These are phyloP conservation scores for Mycena galopus DNA, from an alignment of 768 basidiomycete species.

Conservation along the genomic window DNA sequence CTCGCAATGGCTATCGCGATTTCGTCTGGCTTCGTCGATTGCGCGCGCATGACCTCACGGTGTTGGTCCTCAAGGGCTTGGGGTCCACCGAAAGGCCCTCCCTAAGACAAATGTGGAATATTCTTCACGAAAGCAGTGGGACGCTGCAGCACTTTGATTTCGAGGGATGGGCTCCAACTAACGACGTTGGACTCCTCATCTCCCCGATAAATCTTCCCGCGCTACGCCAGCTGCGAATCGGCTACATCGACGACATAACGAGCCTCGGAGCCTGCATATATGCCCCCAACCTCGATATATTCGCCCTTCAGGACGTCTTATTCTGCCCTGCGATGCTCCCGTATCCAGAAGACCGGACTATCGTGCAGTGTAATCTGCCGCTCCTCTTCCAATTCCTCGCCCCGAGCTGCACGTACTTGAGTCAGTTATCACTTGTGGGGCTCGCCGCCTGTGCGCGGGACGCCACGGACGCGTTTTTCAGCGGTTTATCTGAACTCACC, in stretches of 20 bases:
- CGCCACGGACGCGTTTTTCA: background rate
- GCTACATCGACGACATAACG: conserved; percentile 14
- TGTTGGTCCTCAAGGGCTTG: conserved; percentile 3
- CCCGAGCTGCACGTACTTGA: conserved; percentile 11
- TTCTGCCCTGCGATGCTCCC: background rate
- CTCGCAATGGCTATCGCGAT: background rate
- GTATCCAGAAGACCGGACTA: background rate
- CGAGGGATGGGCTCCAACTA: conserved; percentile 16
- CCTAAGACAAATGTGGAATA: background rate
- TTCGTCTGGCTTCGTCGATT: background rate
- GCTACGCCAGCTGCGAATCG: conserved; percentile 9
- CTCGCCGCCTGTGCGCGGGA: background rate
- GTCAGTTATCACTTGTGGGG: background rate
- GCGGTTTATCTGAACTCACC: background rate
- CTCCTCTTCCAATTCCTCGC: conserved; percentile 2
- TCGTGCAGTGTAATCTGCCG: background rate
- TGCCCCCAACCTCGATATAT: background rate
- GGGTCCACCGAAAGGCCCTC: background rate
- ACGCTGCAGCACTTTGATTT: conserved; percentile 18
- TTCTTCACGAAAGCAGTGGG: background rate
- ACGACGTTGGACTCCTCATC: background rate
- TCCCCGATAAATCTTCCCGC: background rate
- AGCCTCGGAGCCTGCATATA: conserved; percentile 1
- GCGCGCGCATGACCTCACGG: conserved; percentile 1
- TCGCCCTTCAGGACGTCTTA: background rate